A percentile compares a stretch with the other conserved stretches of the same genome.
Evolutionary conservation across 192 early-diverging fungal genomes (phyloP).

Genomic region (Coemansia javaensis): DNA sequence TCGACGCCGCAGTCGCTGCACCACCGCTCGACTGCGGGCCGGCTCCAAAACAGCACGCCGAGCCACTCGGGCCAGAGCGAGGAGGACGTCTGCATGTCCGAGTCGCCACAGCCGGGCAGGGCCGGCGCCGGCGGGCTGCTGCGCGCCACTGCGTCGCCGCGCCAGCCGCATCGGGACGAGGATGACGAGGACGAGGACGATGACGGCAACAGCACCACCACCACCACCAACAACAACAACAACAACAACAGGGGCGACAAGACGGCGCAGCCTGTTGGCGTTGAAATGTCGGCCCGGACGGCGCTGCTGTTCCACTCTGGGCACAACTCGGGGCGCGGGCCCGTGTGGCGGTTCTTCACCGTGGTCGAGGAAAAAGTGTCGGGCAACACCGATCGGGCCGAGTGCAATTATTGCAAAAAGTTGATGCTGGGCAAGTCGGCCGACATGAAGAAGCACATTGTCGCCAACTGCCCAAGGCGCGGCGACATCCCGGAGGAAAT

Average conservation of each 20-base stretch:
- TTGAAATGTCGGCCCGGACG: slow-evolving; percentile 38
- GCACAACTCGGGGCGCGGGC: slow-evolving; percentile 45
- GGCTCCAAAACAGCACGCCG: slow-evolving; percentile 1
- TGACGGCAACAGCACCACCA: background rate
- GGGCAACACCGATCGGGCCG: slow-evolving; percentile 50
- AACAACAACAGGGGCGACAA: too few relatives aligned
- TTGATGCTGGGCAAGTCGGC: slow-evolving; percentile 52
- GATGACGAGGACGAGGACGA: background rate
- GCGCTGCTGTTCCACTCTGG: slow-evolving; percentile 42
- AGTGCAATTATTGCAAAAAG: slow-evolving; percentile 48
- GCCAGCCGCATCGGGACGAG: background rate
- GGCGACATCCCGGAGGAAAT: slow-evolving; percentile 34
- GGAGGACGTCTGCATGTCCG: slow-evolving; percentile 48
- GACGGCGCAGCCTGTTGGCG: slow-evolving; percentile 11
- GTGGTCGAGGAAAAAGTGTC: slow-evolving; percentile 47
- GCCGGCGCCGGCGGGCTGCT: slow-evolving; percentile 1
- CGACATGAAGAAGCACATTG: slow-evolving; percentile 52
- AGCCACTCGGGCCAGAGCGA: slow-evolving; percentile 17
- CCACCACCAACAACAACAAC: too few relatives aligned
- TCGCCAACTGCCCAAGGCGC: slow-evolving; percentile 35
- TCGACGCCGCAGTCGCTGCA: too few relatives aligned
- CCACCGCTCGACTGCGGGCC: too few relatives aligned
- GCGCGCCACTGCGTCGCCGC: background rate
- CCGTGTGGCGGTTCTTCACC: slow-evolving; percentile 49
- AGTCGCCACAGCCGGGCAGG: slow-evolving; percentile 27